Percentiles rank a stretch among this genome's conserved stretches.
Evolutionary conservation across 2,329 filamentous ascomycete species (phyloP).

Genomic region (Kalmusia sp.): DNA sequence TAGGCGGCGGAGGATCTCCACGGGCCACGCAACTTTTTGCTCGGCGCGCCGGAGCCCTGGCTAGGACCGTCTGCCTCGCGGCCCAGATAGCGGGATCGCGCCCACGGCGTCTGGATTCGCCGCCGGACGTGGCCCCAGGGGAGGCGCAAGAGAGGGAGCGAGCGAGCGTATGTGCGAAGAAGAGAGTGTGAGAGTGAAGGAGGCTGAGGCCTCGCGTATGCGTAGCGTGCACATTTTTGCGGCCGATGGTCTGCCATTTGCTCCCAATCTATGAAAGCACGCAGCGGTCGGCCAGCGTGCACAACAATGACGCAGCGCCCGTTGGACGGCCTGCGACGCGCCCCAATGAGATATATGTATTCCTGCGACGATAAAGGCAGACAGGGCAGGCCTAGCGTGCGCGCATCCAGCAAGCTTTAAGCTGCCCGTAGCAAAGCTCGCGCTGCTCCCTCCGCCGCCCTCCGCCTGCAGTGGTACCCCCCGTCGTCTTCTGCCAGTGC

Average conservation of each 20-base stretch:
- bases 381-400: conserved; percentile 5
- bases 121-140: too few relatives aligned
- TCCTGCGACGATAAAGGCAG: conserved; percentile 7
- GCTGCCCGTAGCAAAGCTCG: conserved; percentile 7
- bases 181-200: too few relatives aligned
- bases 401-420: conserved; percentile 6
- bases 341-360: conserved; percentile 8
- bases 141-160: too few relatives aligned
- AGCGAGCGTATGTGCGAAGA: too few relatives aligned
- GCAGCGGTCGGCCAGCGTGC: background rate
- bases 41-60: background rate
- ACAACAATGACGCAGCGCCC: conserved; percentile 3
- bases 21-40: conserved; percentile 5
- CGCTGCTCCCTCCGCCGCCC: conserved; percentile 9
- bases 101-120: too few relatives aligned
- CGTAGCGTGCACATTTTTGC: background rate
- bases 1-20: conserved; percentile 6
- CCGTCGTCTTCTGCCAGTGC: background rate
- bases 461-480: conserved; percentile 1
- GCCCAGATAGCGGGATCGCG: background rate
- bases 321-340: background rate
- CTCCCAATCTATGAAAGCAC: too few relatives aligned
- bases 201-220: background rate
- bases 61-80: background rate
- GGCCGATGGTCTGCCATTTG: too few relatives aligned